Evolutionary conservation across 139 green algal genomes (phyloP), one percentile per base, ranked within the genome.

Genomic region (Volvox africanus): DNA sequence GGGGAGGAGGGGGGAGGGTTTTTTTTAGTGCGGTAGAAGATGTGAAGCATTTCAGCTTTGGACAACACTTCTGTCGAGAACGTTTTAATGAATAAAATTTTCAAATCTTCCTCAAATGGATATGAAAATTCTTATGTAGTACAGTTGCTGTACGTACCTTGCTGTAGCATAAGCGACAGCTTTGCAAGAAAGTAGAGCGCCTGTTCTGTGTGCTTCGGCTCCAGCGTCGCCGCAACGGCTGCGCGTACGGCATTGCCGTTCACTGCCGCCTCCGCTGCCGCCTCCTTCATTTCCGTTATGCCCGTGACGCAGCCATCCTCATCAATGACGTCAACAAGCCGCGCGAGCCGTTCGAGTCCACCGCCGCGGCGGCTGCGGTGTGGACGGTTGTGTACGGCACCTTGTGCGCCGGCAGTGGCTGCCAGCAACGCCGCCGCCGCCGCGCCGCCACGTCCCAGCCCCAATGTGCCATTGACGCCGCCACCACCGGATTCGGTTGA

Each of bases 191-290:
- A 89, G 69, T 89, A 89, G 26, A 89, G 36, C 69, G 76, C 85
- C 37, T 89, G 85, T 81, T 92, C 68, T 30, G 90, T 89, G 87
- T 92, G 67, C 20, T 75, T 55, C 3, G 91, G 87, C 32, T 91
- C 33, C 28, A 92, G 44, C 61, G 78, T 44, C 2, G 61, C 33
- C 44, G 65, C 33, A 18, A 90, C 86, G 1, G 87, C 87, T 12
- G 87, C 91, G 2, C 91, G 80, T 62, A 93, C 35, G 16, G 87
- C 80, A 50, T 88, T 88, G 33, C 67, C n/a, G 20, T 82, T 80
- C n/a, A 93, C 12, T 2, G n/a, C 18, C 44, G 50, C 35, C 19
- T 37, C 86, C 50, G 50, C 71, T 50, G 86, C 86, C 22, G 86
- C 73, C 55, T 78, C 73, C 55, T 32, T 77, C 30, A 28, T 26